Base-by-base conservation (phyloP, 2,329 filamentous ascomycete genomes). In the Botrytis pseudocinerea region DNA sequence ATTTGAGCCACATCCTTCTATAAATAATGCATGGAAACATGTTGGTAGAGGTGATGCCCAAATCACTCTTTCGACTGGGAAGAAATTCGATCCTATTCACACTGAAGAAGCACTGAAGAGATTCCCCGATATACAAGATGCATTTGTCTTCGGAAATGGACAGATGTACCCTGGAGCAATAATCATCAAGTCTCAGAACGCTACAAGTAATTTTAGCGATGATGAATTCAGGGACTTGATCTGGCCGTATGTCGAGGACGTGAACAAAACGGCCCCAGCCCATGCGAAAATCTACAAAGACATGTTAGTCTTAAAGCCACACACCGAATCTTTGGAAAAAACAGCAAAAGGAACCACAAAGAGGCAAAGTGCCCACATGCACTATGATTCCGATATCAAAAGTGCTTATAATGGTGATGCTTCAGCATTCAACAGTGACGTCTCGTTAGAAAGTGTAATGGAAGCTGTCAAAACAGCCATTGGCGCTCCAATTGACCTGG, bases 61-160 rank as follows among this genome's bases (percentile, higher is more conserved):
- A 70, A 84, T 92, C 51, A 88, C 87, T 0, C 83, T 92, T 6
- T 82, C 88, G 16, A 92, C 89, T 10, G 90, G 90, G 2, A 91
- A 92, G 1, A 85, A 71, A 42, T 71, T 71, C 38, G 69, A 71
- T 57, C 69, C 69, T 20, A 38, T 87, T 2, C 87, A 87, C 0
- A 79, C 92, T 4, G 90, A 92, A 79, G 86, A 84, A 2, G 83
- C 83, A 0, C 84, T 92, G 7, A 82, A 84, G 1, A 85, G 84
- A 0, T 76, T 70, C 79, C 79, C 18, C 76, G 42, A 85, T 1
- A 76, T 91, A 0, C 79, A 82, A 2, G 89, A 91, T 73, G 86
- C 86, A 0, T 80, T 92, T 35, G 84, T 92, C 16, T 91, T 92
- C 77, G 90, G 90, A 0, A 85, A 85, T n/a, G 86, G 85, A 0